A percentile compares a stretch with the other conserved stretches of the same genome.
phyloP scores from a whole-genome alignment of 495 filamentous ascomycete genomes.

The Bacidia gigantensis region DNA sequence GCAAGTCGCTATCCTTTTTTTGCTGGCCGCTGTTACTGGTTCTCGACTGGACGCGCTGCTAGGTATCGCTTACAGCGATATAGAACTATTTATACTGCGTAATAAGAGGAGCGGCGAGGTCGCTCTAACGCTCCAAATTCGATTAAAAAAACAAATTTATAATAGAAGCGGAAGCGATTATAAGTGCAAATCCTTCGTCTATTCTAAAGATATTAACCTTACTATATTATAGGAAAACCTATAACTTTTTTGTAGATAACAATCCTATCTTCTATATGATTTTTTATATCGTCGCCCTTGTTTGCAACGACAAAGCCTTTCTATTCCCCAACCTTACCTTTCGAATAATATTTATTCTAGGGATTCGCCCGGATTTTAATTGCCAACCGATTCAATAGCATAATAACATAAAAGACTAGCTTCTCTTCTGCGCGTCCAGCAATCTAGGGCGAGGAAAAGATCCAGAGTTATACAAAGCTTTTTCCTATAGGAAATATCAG shows the following conservation, averaged over 20 bases:
- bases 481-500: slow-evolving; percentile 2
- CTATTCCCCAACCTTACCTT: not conserved
- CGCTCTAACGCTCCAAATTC: not conserved
- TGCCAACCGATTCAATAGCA: slow-evolving; percentile 9
- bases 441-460: not conserved
- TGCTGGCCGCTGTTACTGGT: slow-evolving; percentile 4
- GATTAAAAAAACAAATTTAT: slow-evolving; percentile 5
- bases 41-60: slow-evolving; percentile 2
- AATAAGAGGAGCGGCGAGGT: slow-evolving; percentile 8
- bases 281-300: slow-evolving; percentile 12
- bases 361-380: not conserved
- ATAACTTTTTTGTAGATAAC: slow-evolving; percentile 4
- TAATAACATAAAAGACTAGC: slow-evolving; percentile 7
- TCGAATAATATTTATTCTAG: slow-evolving; percentile 4
- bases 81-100: slow-evolving; percentile 7
- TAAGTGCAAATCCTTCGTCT: not conserved
- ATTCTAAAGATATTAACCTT: not conserved
- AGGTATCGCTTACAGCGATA: slow-evolving; percentile 3
- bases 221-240: slow-evolving; percentile 3
- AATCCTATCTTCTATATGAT: slow-evolving; percentile 10
- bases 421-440: slow-evolving; percentile 7
- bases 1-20: slow-evolving; percentile 4
- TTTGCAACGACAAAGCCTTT: slow-evolving; percentile 14
- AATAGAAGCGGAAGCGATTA: slow-evolving; percentile 2
- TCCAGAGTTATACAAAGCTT: not conserved